These are phyloP conservation scores for Reticulomyxa filosa DNA, from an alignment of 78 protist species.

Conservation along the genomic window DNA sequence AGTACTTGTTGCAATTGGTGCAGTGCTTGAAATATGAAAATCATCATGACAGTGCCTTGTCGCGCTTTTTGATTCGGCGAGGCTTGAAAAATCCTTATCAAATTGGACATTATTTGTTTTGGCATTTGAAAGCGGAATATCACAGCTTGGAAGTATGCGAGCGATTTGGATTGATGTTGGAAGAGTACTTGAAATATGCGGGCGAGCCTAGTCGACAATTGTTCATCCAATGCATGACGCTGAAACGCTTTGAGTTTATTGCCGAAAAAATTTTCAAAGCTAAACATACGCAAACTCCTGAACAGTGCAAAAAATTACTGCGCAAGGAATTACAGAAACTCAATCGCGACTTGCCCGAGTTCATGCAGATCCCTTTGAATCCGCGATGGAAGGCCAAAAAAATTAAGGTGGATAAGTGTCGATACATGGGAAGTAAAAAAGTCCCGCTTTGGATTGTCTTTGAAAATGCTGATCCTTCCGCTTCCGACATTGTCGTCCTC, in stretches of 20 bases:
- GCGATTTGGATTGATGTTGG: neutral
- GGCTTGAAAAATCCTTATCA: neutral
- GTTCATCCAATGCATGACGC: neutral
- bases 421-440: constrained; percentile 15
- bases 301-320: neutral
- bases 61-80: constrained; percentile 3
- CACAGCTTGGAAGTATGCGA: constrained; percentile 12
- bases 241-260: neutral
- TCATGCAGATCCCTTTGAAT: too few species aligned
- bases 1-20: neutral
- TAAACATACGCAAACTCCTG: too few species aligned
- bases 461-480: constrained; percentile 35
- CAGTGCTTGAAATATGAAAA: constrained; percentile 14
- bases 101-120: constrained; percentile 10
- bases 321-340: neutral
- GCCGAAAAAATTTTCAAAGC: too few species aligned
- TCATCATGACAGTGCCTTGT: constrained; percentile 14
- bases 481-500: neutral
- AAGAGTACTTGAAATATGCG: neutral
- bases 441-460: constrained; percentile 73
- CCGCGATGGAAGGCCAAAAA: too few species aligned
- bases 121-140: constrained; percentile 24
- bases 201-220: neutral
- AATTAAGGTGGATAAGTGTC: neutral
- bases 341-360: too few species aligned